Base-by-base conservation (phyloP, 2,329 filamentous ascomycete species). In the Pseudogymnoascus sp. region DNA sequence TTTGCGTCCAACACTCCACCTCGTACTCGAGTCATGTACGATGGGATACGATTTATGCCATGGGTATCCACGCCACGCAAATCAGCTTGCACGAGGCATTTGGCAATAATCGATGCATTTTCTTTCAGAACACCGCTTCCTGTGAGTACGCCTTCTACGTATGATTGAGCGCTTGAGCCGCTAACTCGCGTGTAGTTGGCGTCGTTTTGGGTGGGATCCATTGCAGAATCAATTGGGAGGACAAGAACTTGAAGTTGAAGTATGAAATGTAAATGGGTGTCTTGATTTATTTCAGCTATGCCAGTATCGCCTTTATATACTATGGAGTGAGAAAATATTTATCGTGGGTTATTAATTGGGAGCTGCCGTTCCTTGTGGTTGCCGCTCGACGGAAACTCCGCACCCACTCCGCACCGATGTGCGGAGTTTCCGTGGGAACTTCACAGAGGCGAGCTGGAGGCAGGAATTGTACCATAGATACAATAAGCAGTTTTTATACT, bases 61-160 rank as follows among this genome's bases (percentile, higher is more conserved):
- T 93, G 90, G 0, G 88, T 91, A 71, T 93, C 89, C 25, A 93
- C 86, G 59, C 89, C 90, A 40, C 90, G 86, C 0, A 93, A 81
- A 68, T 93, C 90, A 11, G 90, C 90, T 37, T 84, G 83, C 0
- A 93, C 81, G 1, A 93, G 83, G 65, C 86, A 89, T 65, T 77
- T 76, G n/a, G 89, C 85, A 14, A 92, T 76, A 38, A 85, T 84
- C 3, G 75, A 66, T n/a, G 90, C 88, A 66, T 89, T 83, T 2
- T 78, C 72, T 0, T 73, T 62, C 0, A 85, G 75, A 0, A 90
- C 86, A 2, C 83, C 83, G 69, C 90, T 86, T 23, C 79, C 86
- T 62, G 74, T 69, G 37, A 90, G 81, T 9, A 90, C 75, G 5
- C 75, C 75, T 68, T 81, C 74, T 3, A 83, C 78, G 62, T 87